Evolutionary conservation across 2,329 filamentous ascomycete species (phyloP), one percentile per base, ranked within the genome.

Genomic region (Clonostachys rosea): DNA sequence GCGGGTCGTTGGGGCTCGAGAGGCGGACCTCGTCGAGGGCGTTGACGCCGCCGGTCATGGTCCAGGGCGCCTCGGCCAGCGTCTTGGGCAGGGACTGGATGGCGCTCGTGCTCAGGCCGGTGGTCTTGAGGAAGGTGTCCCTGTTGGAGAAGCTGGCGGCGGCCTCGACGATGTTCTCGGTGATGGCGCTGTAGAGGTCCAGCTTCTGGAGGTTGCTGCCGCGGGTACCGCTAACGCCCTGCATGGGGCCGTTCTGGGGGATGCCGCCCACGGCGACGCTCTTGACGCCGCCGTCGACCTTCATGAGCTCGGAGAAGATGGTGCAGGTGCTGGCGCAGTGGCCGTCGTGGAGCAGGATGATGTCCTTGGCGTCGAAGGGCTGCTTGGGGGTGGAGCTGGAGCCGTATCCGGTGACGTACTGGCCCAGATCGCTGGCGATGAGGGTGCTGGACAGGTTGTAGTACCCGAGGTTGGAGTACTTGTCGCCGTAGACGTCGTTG

Each of bases 271-370:
- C 67, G 2, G 71, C 71, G 42, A 86, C 70, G 35, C 76, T 77
- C 52, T 75, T 76, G 3, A 86, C 75, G 18, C 75, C 73, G 34
- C 68, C 69, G 48, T 71, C 67, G 49, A 68, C 61, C 7, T 71
- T 70, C 68, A 84, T 73, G 20, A 82, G 67, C 41, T 80, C 73
- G 12, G 69, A 67, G 58, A 84, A 80, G 39, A 80, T 65, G 33
- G 79, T 74, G 59, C 82, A 86, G 4, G 82, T 80, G 0, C 79
- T 83, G 11, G 69, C 73, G 58, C 82, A 86, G 49, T 67, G 67
- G 20, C 81, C 81, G 52, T 84, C 78, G 6, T 71, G 72, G 45
- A 79, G 60, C 33, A 75, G 53, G 18, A 70, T 50, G 34, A 75
- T 69, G 41, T 73, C 54, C 20, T 71, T 61, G 2, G 65, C 50